Evolutionary conservation across 1,284 basidiomycete genomes (phyloP), one percentile per base, ranked within the genome.

Genomic region (Pisolithus thermaeus): DNA sequence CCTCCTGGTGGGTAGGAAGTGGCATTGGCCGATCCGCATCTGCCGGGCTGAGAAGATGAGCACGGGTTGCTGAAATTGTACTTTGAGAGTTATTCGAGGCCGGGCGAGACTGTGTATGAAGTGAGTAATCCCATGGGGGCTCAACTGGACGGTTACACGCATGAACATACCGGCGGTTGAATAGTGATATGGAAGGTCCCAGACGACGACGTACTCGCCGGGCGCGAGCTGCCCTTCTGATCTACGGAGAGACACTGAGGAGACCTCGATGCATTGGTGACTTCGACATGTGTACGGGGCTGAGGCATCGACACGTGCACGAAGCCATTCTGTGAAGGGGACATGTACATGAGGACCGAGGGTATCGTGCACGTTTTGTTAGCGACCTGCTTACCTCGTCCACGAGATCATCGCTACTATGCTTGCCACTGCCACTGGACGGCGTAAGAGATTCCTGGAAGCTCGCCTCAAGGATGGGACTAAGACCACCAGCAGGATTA

Each of bases 281-380:
- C 56, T 56, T 65, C 64, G 22, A 52, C 52, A 32, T 58, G 61
- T 3, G 44, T 59, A 50, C 65, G 47, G 3, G 66, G 63, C 40
- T 56, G 55, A 7, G 64, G 64, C 63, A 69, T 68, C 0, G 66
- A 67, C 57, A 66, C 64, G 57, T 66, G 64, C 40, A 66, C 67
- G 50, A 66, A 66, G 46, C 64, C 64, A 45, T 63, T 61, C 64
- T 66, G 32, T 47, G 46, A 25, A 25, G 18, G 23, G 22, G 46
- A 44, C 7, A 46, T 27, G 25, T 27, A 4, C 25, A 27, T 25
- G 22, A 56, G 45, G 51, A 53, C 52, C 49, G 49, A 51, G 23
- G 37, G 38, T 7, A 20, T 16, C 7, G 36, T 45, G 43, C 22
- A 47, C 32, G 25, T 36, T 38, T 28, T 45, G 5, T 23, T 50